These are phyloP conservation scores for Neoconidiobolus thromboides DNA, from an alignment of 371 early-diverging fungal species.

Conservation along the genomic window DNA sequence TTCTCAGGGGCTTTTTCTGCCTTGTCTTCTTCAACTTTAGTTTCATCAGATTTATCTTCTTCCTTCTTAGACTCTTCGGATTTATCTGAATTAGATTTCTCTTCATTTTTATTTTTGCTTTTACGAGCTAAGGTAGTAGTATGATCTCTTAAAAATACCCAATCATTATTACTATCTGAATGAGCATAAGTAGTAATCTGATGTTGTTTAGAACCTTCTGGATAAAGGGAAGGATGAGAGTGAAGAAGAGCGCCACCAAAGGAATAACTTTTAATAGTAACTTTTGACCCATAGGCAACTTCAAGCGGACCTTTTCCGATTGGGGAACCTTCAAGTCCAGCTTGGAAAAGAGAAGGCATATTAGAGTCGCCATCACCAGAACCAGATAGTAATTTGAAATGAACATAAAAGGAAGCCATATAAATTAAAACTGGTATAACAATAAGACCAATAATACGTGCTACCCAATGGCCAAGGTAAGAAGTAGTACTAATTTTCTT, in stretches of 20 bases:
- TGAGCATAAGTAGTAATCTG: constrained; percentile 98
- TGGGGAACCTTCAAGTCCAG: constrained; percentile 67
- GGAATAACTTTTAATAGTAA: constrained; percentile 75
- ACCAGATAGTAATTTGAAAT: constrained; percentile 76
- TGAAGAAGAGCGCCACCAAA: constrained; percentile 94
- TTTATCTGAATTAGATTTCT: neutral
- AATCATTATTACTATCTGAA: constrained; percentile 95
- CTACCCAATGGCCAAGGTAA: constrained; percentile 59
- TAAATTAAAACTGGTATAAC: constrained; percentile 77
- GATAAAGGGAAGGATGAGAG: constrained; percentile 90
- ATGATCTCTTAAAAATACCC: constrained; percentile 31
- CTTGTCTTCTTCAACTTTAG: neutral
- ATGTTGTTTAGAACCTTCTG: constrained; percentile 84
- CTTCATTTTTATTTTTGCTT: neutral
- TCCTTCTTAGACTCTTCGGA: neutral
- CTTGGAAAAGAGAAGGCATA: constrained; percentile 98
- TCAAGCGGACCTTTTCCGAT: constrained; percentile 68
- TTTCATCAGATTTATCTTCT: neutral
- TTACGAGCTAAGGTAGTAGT: neutral
- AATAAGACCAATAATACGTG: constrained; percentile 65
- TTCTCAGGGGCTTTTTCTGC: too few species aligned
- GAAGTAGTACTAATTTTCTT: constrained; percentile 40
- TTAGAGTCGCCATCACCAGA: constrained; percentile 92
- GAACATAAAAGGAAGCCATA: constrained; percentile 68
- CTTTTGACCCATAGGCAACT: constrained; percentile 79